Base-by-base conservation (phyloP, 2,329 filamentous ascomycete genomes). In the Aspergillus felis region DNA sequence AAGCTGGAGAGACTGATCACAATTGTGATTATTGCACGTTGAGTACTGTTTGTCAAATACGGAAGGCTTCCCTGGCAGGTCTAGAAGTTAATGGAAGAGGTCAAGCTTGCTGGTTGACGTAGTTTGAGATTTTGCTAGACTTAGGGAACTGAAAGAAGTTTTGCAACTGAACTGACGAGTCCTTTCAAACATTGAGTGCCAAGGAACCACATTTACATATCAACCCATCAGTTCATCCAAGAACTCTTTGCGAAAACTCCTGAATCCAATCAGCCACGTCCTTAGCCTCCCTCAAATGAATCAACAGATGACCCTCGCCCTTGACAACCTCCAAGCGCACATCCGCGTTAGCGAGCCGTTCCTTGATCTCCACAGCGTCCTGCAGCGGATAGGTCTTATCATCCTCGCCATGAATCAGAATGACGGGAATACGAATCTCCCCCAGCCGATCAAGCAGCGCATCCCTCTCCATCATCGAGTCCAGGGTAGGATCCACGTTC, bases 191-290 rank as follows among this genome's bases (percentile, higher is more conserved):
- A 32, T 14, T 14, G 29, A 14, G 3, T 32, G 10, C 4, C 12
- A 35, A 4, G 14, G 10, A 32, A 12, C 10, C 1, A 32, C 4
- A 32, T 6, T 14, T 1, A 32, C 10, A 35, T 35, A 14, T 14
- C 12, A 35, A 14, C 12, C 41, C 41, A 20, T 44, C n/a, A 22
- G 20, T 22, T 22, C 41, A 44, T 22, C 8, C 10, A 20, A 44
- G 3, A 9, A 44, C 10, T 7, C 1, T 55, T 24, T 28, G 12
- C 3, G 25, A 12, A 9, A 55, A 51, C 10, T 12, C 48, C 29
- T 50, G 28, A 14, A 55, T 55, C 53, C 35, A 51, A 3, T 38
- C 47, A n/a, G 32, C 48, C 6, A 55, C 53, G 22, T 55, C 53
- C 32, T 14, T 27, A 3, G 42, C 47, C 12, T 55, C 47, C 20